Evolutionary conservation across 164 flowering plant genomes (phyloP), one percentile per base, ranked within the genome.

Genomic region (Vitis riparia): DNA sequence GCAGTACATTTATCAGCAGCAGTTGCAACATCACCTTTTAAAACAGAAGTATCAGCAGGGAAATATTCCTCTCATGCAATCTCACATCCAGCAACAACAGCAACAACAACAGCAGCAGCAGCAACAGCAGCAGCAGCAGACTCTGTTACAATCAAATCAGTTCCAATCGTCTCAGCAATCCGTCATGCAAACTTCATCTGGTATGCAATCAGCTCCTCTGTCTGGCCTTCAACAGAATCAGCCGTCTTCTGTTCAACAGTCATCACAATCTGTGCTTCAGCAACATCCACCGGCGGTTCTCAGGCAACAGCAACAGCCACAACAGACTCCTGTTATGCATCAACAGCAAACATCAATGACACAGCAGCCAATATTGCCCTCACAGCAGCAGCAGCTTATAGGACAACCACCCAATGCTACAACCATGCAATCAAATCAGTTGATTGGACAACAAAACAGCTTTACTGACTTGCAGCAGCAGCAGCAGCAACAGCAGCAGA

Each of bases 101-200:
- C 79, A 73, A 1, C 97, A 87, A 73, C 94, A 86, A 68, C 93
- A 84, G 75, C 86, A 77, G 64, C 74, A 71, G 68, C 82, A 75
- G 49, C 80, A 73, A 59, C 79, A 73, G 56, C 88, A 71, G 30
- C 83, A 77, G 68, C 91, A 86, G 71, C 89, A 79, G 64, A 79
- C 80, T 67, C 66, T 81, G 11, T 65, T 86, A 69, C 97, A 86
- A 64, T 76, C 85, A 17, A 87, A 57, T 79, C 92, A 86, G 66
- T 71, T 87, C 81, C 98, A 88, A 58, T 60, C 88, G 61, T 74
- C 88, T 68, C 93, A 87, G 76, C 95, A 89, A 73, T 61, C 88
- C 65, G 77, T 80, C 47, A 77, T 85, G 83, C 89, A 82, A 78
- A 73, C 86, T 48, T 70, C 91, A 27, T 76, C 88, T 58, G 78